phyloP scores from a whole-genome alignment of 2,329 filamentous ascomycete genomes.

The Pestalotiopsis sp. region DNA sequence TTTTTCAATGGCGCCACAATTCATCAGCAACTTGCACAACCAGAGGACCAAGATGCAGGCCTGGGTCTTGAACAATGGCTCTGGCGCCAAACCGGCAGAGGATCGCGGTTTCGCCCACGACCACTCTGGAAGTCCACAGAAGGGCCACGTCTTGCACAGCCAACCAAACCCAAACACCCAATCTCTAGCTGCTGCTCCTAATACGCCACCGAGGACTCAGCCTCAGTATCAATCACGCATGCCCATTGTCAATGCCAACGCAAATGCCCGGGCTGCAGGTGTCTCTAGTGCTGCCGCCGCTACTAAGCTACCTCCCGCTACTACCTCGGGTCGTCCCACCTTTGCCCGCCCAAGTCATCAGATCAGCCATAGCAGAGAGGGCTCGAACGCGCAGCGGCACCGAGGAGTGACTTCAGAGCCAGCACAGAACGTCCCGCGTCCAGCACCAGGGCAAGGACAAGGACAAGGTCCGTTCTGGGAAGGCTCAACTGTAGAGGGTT shows the following conservation, averaged over 20 bases:
- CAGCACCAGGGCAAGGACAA: constrained; percentile 24
- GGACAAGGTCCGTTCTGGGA: constrained; percentile 34
- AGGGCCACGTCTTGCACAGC: constrained; percentile 24
- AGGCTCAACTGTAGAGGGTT: constrained; percentile 35
- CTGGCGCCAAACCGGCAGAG: constrained; percentile 24
- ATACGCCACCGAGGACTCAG: constrained; percentile 17
- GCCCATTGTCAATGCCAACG: constrained; percentile 32
- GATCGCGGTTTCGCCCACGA: constrained; percentile 23
- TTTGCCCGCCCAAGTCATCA: constrained; percentile 19
- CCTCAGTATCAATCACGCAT: constrained; percentile 28
- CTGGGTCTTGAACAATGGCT: constrained; percentile 34
- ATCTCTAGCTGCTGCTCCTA: constrained; percentile 12
- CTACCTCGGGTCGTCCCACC: constrained; percentile 15
- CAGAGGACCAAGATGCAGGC: constrained; percentile 37
- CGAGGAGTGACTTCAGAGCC: constrained; percentile 28
- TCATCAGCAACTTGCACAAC: constrained; percentile 27
- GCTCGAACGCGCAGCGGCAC: constrained; percentile 24
- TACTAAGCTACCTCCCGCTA: constrained; percentile 13
- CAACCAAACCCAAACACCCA: constrained; percentile 19
- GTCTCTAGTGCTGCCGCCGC: constrained; percentile 22
- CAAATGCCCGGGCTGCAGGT: constrained; percentile 25
- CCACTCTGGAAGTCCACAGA: constrained; percentile 23
- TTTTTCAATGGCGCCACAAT: constrained; percentile 30
- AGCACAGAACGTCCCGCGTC: constrained; percentile 22
- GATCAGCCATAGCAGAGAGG: constrained; percentile 26